Conservation (phyloP, 495 filamentous ascomycete species). For the Penicillium alfredii region DNA sequence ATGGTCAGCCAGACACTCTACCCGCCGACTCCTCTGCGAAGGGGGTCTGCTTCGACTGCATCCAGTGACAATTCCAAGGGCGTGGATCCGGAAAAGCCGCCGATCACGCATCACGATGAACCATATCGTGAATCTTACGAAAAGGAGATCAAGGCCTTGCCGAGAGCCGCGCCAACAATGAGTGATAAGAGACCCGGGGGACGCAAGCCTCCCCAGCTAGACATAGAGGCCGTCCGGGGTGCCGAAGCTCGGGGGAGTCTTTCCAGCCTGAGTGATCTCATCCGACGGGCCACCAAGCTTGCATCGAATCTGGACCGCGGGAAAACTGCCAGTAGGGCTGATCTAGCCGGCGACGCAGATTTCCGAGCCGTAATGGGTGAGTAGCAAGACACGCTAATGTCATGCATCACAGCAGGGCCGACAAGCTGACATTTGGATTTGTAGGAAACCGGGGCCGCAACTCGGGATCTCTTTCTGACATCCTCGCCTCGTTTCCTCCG, state of each 20-base stretch:
- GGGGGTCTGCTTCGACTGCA: constrained; percentile 22
- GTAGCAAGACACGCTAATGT: not conserved
- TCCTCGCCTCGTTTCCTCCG: constrained; percentile 86
- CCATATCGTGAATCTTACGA: constrained; percentile 11
- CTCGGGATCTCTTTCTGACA: constrained; percentile 76
- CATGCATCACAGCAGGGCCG: not conserved
- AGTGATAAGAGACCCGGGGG: constrained; percentile 36
- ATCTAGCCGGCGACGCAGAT: constrained; percentile 31
- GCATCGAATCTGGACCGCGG: constrained; percentile 86
- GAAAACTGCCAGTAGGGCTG: constrained; percentile 67
- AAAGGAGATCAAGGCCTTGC: constrained; percentile 31
- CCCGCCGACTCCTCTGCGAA: constrained; percentile 17
- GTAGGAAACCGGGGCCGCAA: constrained; percentile 27
- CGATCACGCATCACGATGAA: constrained; percentile 16
- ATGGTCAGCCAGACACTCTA: constrained; percentile 16
- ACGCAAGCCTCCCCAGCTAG: constrained; percentile 66
- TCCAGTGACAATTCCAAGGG: constrained; percentile 26
- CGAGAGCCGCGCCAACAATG: constrained; percentile 36
- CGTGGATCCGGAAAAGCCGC: constrained; percentile 33
- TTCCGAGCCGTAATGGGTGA: constrained; percentile 26
- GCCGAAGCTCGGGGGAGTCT: constrained; percentile 79
- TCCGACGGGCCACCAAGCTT: constrained; percentile 77
- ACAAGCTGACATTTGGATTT: constrained; percentile 1
- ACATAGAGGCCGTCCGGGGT: constrained; percentile 72
- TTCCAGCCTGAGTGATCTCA: constrained; percentile 87